These are phyloP conservation scores for Alliaria petiolata DNA, from an alignment of 345 rosid species.

Conservation along the genomic window DNA sequence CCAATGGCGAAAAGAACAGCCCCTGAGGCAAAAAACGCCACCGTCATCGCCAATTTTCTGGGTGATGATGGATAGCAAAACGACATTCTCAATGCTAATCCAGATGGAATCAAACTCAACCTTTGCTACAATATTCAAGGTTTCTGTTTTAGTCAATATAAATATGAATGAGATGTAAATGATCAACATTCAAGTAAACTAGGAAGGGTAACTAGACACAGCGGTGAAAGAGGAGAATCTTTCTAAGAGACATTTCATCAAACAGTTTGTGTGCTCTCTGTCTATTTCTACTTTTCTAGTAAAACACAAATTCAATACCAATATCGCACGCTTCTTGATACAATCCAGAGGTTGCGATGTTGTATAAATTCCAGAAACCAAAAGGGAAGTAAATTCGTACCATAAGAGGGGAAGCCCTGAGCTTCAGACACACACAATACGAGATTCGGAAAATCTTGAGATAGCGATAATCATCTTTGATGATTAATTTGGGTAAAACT, in stretches of 20 bases:
- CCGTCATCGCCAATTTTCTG: constrained; percentile 53
- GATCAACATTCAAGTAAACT: background rate
- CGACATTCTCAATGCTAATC: constrained; percentile 38
- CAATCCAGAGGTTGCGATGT: background rate
- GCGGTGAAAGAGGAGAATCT: background rate
- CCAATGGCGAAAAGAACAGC: constrained; percentile 52
- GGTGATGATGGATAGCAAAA: constrained; percentile 65
- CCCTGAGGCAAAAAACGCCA: constrained; percentile 56
- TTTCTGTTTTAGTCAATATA: background rate
- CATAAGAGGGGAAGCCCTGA: background rate
- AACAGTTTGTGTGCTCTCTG: constrained; percentile 15
- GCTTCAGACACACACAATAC: background rate
- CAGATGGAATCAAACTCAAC: background rate
- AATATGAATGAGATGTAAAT: background rate
- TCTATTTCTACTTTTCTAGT: too few species aligned
- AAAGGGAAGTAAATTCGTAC: background rate
- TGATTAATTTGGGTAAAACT: background rate
- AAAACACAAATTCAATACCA: background rate
- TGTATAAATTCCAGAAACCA: background rate
- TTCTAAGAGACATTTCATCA: constrained; percentile 12
- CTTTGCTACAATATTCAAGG: background rate
- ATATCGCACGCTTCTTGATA: background rate
- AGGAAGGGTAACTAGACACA: background rate
- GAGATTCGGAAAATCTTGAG: background rate
- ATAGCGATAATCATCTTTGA: background rate